Percentiles rank a stretch among this genome's conserved stretches.
Conservation (phyloP, 306 rosid species). For the Quillaja saponaria region DNA sequence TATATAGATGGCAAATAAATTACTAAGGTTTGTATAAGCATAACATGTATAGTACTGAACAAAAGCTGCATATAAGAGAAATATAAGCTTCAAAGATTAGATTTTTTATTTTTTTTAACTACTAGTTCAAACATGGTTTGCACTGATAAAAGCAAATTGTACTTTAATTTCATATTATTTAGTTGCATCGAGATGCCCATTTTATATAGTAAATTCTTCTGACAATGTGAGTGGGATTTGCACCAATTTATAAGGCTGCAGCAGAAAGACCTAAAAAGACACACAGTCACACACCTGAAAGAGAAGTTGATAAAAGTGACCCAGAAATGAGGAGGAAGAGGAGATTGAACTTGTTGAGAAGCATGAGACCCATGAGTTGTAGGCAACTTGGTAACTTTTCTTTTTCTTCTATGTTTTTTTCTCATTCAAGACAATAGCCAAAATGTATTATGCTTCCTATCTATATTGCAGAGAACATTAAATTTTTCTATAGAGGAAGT, state of each 20-base stretch:
- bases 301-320: conserved; percentile 62
- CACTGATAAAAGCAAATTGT: too few species aligned
- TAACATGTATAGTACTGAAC: too few species aligned
- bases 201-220: too few species aligned
- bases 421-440: conserved; percentile 34
- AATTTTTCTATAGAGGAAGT: conserved; percentile 30
- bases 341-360: conserved; percentile 47
- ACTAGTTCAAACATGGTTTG: conserved; percentile 36
- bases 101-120: too few species aligned
- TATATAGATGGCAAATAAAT: too few species aligned
- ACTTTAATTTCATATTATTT: too few species aligned
- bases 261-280: conserved; percentile 32
- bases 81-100: conserved; percentile 5
- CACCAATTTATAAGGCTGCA: conserved; percentile 39
- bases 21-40: too few species aligned
- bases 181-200: conserved; percentile 12
- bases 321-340: conserved; percentile 57
- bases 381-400: background rate
- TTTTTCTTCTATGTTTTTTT: conserved; percentile 25
- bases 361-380: conserved; percentile 47
- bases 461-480: conserved; percentile 21
- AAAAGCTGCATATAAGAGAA: conserved; percentile 4
- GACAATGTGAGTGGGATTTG: conserved; percentile 30
- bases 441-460: conserved; percentile 37
- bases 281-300: conserved; percentile 58